Evolutionary conservation across 768 basidiomycete genomes (phyloP), one percentile per base, ranked within the genome.

Genomic region (Boletus insuetus): DNA sequence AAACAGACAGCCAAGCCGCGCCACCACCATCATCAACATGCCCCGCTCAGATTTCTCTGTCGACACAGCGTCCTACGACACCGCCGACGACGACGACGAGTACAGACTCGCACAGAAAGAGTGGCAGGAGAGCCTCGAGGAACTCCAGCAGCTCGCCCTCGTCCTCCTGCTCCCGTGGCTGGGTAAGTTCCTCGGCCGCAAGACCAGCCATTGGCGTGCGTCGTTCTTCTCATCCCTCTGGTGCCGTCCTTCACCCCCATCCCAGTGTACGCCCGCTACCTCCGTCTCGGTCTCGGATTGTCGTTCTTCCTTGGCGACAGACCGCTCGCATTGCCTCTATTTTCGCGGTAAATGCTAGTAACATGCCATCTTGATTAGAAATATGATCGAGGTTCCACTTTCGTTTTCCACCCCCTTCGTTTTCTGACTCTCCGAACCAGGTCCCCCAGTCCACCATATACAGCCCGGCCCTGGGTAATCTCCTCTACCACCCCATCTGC

Each of bases 121-220:
- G 75, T 96, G 94, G 94, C 87, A 94, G 64, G 94, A 97, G 71
- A 91, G 88, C 64, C 65, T 96, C 47, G 74, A 85, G 56, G 93
- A 97, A 69, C 79, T 97, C 43, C 86, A 89, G 67, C 82, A 92
- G 67, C 81, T 96, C 19, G 72, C 91, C 49, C 82, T 88, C 37
- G 77, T 92, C 53, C 86, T 95, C 24, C 75, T 95, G 44, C 75
- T 97, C 54, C 94, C 94, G 3, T 88, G 85, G 74, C 69, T 94
- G 55, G 94, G 94, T 50, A 94, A 91, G 69, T 96, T 85, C 82
- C 67, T 94, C 35, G 94, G 94, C 31, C 79, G 94, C 65, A 82
- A 82, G 68, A 93, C 88, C 81, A 90, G 89, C 62, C 81, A 92
- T 65, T 89, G 89, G 84, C 83, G 94, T 95, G 63, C 69, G 86